Evolutionary conservation across 148 eudicot genomes (phyloP).

Genomic region (Rhododendron vialii): DNA sequence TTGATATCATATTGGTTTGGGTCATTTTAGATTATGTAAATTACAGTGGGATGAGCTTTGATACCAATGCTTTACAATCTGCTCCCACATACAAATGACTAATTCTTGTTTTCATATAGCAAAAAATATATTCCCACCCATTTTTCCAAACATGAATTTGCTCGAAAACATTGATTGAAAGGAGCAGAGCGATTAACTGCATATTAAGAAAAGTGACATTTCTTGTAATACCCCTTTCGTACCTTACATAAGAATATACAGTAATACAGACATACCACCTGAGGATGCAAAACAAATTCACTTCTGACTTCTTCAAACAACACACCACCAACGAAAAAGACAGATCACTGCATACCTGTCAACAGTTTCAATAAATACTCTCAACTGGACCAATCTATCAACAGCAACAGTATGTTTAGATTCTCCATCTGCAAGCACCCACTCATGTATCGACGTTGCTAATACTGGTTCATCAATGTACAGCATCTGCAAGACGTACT

Average conservation of each 20-base stretch:
- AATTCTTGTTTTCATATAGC: neutral
- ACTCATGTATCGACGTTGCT: conserved; percentile 73
- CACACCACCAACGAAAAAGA: neutral
- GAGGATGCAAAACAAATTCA: neutral
- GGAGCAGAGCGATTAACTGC: neutral
- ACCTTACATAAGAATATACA: neutral
- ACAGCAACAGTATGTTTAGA: conserved; percentile 84
- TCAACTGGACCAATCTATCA: conserved; percentile 80
- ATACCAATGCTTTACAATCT: neutral
- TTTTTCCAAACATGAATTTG: neutral
- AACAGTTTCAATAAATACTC: conserved; percentile 58
- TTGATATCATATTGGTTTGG: neutral
- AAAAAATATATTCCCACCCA: neutral
- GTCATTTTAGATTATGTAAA: neutral
- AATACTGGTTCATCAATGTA: conserved; percentile 63
- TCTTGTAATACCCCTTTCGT: neutral
- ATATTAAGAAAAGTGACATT: neutral
- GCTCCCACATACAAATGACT: neutral
- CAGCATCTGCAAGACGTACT: conserved; percentile 72
- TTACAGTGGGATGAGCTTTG: neutral
- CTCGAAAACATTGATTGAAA: neutral
- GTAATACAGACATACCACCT: neutral
- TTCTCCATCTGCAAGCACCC: conserved; percentile 85
- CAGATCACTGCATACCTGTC: conserved; percentile 51
- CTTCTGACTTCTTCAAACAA: neutral